These are phyloP conservation scores for Rhododendron vialii DNA, from an alignment of 148 eudicot species.

Conservation along the genomic window DNA sequence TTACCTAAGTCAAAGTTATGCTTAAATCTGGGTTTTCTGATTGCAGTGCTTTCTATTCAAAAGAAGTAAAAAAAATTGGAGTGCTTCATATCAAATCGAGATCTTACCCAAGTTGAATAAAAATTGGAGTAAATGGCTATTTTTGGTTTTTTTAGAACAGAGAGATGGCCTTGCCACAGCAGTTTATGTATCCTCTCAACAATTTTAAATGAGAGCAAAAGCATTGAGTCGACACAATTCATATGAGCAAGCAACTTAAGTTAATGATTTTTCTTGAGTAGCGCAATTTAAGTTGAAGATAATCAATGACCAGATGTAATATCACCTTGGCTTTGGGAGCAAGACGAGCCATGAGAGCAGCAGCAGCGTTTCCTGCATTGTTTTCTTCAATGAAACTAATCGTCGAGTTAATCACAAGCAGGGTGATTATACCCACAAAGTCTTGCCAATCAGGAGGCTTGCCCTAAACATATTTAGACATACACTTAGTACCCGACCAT, in stretches of 20 bases:
- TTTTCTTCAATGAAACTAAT: constrained; percentile 98
- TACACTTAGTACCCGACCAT: not conserved
- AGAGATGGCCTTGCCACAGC: not conserved
- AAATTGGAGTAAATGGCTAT: not conserved
- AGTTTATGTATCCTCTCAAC: not conserved
- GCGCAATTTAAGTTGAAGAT: not conserved
- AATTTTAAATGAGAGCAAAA: not conserved
- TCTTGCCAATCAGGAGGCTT: constrained; percentile 99
- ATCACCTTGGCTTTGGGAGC: constrained; percentile 98
- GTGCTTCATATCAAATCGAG: not conserved
- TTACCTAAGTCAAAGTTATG: not conserved
- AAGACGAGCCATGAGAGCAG: constrained; percentile 98
- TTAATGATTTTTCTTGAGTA: too few species aligned
- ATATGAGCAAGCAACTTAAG: not conserved
- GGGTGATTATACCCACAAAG: constrained; percentile 93
- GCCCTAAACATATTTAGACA: constrained; percentile 37
- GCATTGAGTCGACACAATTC: not conserved
- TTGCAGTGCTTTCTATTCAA: not conserved
- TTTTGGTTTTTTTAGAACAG: not conserved
- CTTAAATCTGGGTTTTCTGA: not conserved
- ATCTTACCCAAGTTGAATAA: not conserved
- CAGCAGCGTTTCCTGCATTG: constrained; percentile 99
- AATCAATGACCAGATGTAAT: not conserved
- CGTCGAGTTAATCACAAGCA: constrained; percentile 90
- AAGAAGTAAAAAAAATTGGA: not conserved